These are phyloP conservation scores for Malus domestica DNA, from an alignment of 306 rosid genomes.

Conservation along the genomic window ASM211411v1 NC_041793.1:32279001-32279500, in stretches of 20 bases:
- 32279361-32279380: not conserved
- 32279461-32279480: not conserved
- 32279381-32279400: not conserved
- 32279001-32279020: not conserved
- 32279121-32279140: not conserved
- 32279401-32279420: not conserved
- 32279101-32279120: not conserved
- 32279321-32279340: conserved; percentile 95
- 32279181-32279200: conserved; percentile 6
- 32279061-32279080: not conserved
- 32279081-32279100: not conserved
- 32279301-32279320: conserved; percentile 90
- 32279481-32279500: not conserved
- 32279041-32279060: not conserved
- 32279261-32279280: conserved; percentile 75
- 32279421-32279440: not conserved
- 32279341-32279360: conserved; percentile 77
- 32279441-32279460: not conserved
- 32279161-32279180: not conserved
- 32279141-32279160: not conserved
- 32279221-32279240: conserved; percentile 84
- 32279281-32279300: conserved; percentile 84
- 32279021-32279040: not conserved
- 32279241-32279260: conserved; percentile 78
- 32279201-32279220: conserved; percentile 76